Evolutionary conservation across 2,329 filamentous ascomycete genomes (phyloP).

Genomic region (Cordyceps cateniannulata): DNA sequence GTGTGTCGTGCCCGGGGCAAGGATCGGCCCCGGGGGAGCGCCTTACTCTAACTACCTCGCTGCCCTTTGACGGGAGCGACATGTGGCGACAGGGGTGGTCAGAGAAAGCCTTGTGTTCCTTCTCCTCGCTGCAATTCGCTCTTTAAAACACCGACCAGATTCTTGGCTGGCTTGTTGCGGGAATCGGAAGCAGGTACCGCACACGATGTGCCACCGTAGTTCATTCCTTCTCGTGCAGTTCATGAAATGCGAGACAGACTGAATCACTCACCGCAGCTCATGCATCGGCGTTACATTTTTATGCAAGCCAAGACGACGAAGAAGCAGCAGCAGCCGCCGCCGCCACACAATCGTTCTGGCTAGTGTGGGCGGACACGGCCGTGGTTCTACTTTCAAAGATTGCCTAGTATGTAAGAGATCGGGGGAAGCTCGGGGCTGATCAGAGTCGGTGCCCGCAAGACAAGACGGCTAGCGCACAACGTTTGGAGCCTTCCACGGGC

Average conservation of each 20-base stretch:
- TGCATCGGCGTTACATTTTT: background rate
- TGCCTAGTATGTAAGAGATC: background rate
- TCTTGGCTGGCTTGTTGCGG: background rate
- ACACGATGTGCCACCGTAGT: background rate
- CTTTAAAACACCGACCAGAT: background rate
- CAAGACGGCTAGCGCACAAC: background rate
- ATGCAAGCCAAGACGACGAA: background rate
- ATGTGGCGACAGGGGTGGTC: constrained; percentile 7
- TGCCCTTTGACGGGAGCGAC: constrained; percentile 5
- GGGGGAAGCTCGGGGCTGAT: background rate
- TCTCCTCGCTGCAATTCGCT: background rate
- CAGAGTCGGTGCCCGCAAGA: background rate
- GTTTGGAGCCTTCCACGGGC: background rate
- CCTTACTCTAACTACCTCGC: background rate
- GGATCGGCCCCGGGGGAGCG: background rate
- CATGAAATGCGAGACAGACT: background rate
- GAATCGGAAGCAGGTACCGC: background rate
- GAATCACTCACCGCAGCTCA: background rate
- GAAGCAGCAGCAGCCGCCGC: background rate
- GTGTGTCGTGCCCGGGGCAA: background rate
- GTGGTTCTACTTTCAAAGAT: background rate
- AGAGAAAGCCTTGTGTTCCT: background rate
- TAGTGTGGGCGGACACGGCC: background rate
- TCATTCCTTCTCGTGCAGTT: background rate
- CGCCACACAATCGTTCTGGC: background rate